Evolutionary conservation across 371 early-diverging fungal species (phyloP).

Genomic region (Mortierella sp.): DNA sequence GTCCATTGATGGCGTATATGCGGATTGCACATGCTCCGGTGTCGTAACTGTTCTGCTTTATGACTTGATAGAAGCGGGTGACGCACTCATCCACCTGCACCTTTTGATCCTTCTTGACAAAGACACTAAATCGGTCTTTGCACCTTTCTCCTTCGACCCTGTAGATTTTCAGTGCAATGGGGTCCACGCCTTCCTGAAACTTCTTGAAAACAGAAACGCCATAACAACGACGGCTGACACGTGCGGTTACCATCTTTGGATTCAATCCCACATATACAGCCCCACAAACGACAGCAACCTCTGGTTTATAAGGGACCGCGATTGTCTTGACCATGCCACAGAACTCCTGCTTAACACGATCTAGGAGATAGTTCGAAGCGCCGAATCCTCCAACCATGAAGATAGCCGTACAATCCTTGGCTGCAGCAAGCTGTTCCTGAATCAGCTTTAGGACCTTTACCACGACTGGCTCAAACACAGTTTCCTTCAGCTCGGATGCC

Average conservation of each 20-base stretch:
- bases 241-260: slow-evolving; percentile 35
- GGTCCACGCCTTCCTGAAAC: slow-evolving; percentile 29
- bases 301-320: slow-evolving; percentile 31
- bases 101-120: slow-evolving; percentile 32
- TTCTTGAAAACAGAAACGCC: not conserved
- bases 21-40: not conserved
- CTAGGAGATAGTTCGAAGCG: slow-evolving; percentile 60
- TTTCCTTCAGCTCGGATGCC: slow-evolving; percentile 33
- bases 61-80: not conserved
- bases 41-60: not conserved
- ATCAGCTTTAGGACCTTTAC: slow-evolving; percentile 61
- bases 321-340: slow-evolving; percentile 24
- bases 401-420: slow-evolving; percentile 53
- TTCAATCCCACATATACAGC: slow-evolving; percentile 43
- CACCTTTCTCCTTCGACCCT: slow-evolving; percentile 13
- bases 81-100: slow-evolving; percentile 35
- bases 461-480: slow-evolving; percentile 67
- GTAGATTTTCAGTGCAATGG: not conserved
- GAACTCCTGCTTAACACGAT: slow-evolving; percentile 54
- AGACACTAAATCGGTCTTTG: slow-evolving; percentile 18
- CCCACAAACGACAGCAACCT: slow-evolving; percentile 38
- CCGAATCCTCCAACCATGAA: slow-evolving; percentile 70
- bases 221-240: slow-evolving; percentile 41
- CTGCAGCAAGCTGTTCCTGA: slow-evolving; percentile 51
- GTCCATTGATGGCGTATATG: slow-evolving; percentile 35